Evolutionary conservation across 2,329 filamentous ascomycete genomes (phyloP).

Genomic region (Penicillium sp.): DNA sequence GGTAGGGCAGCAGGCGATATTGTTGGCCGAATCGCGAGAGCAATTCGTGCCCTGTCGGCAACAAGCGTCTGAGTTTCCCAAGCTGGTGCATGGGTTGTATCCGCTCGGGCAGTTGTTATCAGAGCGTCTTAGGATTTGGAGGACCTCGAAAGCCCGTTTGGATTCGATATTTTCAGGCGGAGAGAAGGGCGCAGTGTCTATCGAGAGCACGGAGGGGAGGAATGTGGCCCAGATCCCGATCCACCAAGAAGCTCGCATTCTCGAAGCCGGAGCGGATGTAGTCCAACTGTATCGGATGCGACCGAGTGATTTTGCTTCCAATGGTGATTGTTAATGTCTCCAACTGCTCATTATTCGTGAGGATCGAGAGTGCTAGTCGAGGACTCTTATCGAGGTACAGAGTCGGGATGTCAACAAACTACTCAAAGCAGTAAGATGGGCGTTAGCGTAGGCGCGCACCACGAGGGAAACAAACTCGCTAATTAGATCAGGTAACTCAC

Average conservation of each 20-base stretch:
- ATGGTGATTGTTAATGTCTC: neutral
- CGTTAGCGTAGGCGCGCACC: constrained; percentile 3
- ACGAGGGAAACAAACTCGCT: neutral
- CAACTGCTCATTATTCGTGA: constrained; percentile 9
- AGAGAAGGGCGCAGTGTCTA: constrained; percentile 30
- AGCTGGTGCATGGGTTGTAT: constrained; percentile 50
- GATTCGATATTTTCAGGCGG: constrained; percentile 22
- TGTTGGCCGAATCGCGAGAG: constrained; percentile 52
- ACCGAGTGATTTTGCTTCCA: neutral
- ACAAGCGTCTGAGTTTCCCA: constrained; percentile 53
- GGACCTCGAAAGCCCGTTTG: constrained; percentile 28
- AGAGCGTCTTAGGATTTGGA: constrained; percentile 31
- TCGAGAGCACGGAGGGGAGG: constrained; percentile 29
- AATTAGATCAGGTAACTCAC: neutral
- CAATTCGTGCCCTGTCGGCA: constrained; percentile 53
- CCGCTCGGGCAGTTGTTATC: constrained; percentile 47
- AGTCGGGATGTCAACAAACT: constrained; percentile 32
- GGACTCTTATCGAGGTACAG: neutral
- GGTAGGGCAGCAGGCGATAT: constrained; percentile 59
- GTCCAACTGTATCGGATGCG: neutral
- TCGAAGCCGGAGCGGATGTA: constrained; percentile 12
- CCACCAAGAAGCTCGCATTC: constrained; percentile 34
- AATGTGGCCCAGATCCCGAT: constrained; percentile 32
- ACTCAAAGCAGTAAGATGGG: constrained; percentile 29
- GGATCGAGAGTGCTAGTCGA: constrained; percentile 6